Percentiles rank a stretch among this genome's conserved stretches.
Conservation (phyloP, 2,329 filamentous ascomycete genomes). For the Trichoderma breve region DNA sequence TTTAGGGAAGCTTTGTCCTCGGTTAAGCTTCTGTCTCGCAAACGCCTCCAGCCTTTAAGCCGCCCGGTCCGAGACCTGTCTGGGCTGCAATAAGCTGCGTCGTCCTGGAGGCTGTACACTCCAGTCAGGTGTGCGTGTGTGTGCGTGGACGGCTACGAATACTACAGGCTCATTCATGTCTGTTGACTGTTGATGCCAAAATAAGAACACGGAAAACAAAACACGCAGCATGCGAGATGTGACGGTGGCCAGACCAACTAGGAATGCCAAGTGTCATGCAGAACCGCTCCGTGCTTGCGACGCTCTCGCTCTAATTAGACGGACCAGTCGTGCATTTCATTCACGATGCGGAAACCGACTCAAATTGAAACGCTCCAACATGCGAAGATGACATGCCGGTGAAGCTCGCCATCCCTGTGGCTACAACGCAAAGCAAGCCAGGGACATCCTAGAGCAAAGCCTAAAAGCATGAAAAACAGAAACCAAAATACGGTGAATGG, state of each 20-base stretch:
- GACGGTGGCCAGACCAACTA: not conserved
- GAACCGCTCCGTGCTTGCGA: not conserved
- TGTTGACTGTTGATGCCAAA: slow-evolving; percentile 1
- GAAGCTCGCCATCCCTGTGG: not conserved
- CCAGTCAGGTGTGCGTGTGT: not conserved
- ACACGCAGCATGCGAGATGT: not conserved
- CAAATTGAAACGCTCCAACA: slow-evolving; percentile 12
- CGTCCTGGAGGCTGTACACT: slow-evolving; percentile 4
- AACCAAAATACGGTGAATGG: not conserved
- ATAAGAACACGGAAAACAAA: not conserved
- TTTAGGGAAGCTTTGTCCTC: not conserved
- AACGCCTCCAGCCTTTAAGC: not conserved
- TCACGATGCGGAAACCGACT: slow-evolving; percentile 1
- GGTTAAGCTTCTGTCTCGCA: slow-evolving; percentile 8
- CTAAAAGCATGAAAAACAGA: not conserved
- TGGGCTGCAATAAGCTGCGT: not conserved
- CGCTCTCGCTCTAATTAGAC: not conserved
- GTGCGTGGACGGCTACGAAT: not conserved
- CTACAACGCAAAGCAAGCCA: not conserved
- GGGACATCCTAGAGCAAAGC: slow-evolving; percentile 1
- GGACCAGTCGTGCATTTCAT: slow-evolving; percentile 9
- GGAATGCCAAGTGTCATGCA: slow-evolving; percentile 10
- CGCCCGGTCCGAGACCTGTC: slow-evolving; percentile 10
- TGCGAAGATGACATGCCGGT: slow-evolving; percentile 2
- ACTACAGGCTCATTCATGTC: not conserved